phyloP scores from a whole-genome alignment of 768 basidiomycete species.

The Xanthoconium purpureum region DNA sequence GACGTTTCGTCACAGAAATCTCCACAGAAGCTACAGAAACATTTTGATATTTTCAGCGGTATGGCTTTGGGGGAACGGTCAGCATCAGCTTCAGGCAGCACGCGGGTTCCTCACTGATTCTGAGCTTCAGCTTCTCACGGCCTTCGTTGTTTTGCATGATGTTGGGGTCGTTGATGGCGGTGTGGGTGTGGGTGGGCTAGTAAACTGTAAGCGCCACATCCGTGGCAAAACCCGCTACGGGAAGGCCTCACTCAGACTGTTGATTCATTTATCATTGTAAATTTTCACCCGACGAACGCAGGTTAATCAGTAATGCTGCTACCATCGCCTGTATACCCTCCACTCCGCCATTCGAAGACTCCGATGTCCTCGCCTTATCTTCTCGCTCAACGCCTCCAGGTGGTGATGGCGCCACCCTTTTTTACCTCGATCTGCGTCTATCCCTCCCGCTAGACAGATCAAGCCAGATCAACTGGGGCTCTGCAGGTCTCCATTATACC shows the following conservation, averaged over 20 bases:
- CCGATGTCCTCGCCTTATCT: constrained; percentile 27
- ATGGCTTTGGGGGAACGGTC: background rate
- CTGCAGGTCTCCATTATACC: constrained; percentile 23
- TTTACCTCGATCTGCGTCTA: constrained; percentile 28
- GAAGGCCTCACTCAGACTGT: too few species aligned
- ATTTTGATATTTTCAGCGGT: background rate
- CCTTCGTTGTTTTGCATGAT: background rate
- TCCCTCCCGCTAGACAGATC: constrained; percentile 17
- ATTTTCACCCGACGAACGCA: too few species aligned
- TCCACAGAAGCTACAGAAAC: background rate
- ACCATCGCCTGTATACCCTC: constrained; percentile 23
- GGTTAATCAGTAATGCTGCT: too few species aligned
- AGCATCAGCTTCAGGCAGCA: background rate
- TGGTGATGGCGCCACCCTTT: constrained; percentile 12
- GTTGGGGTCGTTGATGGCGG: too few species aligned
- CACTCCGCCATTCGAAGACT: constrained; percentile 21
- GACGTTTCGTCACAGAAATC: background rate
- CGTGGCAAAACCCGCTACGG: too few species aligned
- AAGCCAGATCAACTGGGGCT: constrained; percentile 23
- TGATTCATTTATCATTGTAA: too few species aligned
- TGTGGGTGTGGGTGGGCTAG: too few species aligned
- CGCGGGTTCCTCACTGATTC: background rate
- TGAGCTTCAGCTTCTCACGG: background rate
- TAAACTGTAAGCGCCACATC: too few species aligned
- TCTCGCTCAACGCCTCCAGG: constrained; percentile 22